Evolutionary conservation across 805 yeast species (phyloP).

Genomic region (Wickerhamiella kazuoi): DNA sequence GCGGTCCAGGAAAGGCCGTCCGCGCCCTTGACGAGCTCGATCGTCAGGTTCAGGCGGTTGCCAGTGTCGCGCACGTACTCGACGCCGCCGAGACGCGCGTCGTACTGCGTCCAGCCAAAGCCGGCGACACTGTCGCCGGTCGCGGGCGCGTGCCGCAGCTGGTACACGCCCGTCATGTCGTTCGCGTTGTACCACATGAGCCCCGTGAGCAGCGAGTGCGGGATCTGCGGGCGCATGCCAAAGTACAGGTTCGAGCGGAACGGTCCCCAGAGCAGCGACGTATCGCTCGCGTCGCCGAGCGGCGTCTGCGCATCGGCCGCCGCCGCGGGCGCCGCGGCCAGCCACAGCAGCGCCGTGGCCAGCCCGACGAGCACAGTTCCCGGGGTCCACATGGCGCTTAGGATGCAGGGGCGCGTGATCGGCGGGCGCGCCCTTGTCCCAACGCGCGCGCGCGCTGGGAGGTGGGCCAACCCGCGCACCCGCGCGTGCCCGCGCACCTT

Average conservation of each 20-base stretch:
- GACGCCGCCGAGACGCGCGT: slow-evolving; percentile 73
- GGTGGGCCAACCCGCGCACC: too few species aligned
- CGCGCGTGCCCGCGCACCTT: too few species aligned
- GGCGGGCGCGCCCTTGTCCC: too few species aligned
- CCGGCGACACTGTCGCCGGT: slow-evolving; percentile 50
- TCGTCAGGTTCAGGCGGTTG: slow-evolving; percentile 41
- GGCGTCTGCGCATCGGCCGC: neutral
- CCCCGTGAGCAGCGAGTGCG: slow-evolving; percentile 59
- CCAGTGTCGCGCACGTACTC: slow-evolving; percentile 56
- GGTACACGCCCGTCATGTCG: slow-evolving; percentile 32
- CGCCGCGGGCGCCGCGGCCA: neutral
- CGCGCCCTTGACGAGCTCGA: slow-evolving; percentile 61
- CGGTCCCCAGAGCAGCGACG: slow-evolving; percentile 76
- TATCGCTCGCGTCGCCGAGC: slow-evolving; percentile 17
- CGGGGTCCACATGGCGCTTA: too few species aligned
- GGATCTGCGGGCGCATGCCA: slow-evolving; percentile 71
- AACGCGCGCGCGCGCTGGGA: too few species aligned
- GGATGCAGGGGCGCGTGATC: too few species aligned
- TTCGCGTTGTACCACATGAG: slow-evolving; percentile 75
- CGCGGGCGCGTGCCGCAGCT: slow-evolving; percentile 57
- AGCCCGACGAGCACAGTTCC: neutral
- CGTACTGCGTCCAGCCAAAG: slow-evolving; percentile 78
- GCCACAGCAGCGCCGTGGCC: neutral
- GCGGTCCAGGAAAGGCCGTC: slow-evolving; percentile 64
- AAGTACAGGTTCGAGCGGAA: slow-evolving; percentile 73